These are phyloP conservation scores for Fennellomyces sp. DNA, from an alignment of 371 early-diverging fungal genomes.

Conservation along the genomic window DNA sequence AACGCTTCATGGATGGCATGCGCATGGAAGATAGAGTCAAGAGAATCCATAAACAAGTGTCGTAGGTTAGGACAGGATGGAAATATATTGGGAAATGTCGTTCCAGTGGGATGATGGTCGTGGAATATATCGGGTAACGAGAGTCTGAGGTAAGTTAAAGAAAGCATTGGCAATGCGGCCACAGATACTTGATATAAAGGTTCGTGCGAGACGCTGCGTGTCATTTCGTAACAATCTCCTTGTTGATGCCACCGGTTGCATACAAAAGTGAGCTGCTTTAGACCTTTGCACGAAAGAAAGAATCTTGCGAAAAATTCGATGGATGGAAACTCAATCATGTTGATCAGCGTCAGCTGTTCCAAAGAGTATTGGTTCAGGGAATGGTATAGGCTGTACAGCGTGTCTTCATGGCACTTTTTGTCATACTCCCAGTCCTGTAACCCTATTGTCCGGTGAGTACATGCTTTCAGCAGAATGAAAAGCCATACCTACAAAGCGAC, in stretches of 20 bases:
- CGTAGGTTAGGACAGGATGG: not conserved
- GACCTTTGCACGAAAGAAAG: not conserved
- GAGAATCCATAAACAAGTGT: not conserved
- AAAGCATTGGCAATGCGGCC: not conserved
- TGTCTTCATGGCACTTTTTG: not conserved
- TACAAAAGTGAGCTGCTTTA: not conserved
- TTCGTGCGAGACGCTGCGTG: not conserved
- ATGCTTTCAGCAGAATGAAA: not conserved
- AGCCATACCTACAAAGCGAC: not conserved
- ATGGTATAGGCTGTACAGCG: not conserved
- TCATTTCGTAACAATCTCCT: not conserved
- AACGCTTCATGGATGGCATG: not conserved
- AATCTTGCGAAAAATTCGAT: not conserved
- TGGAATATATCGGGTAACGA: not conserved
- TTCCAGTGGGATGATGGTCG: not conserved
- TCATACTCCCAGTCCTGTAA: not conserved
- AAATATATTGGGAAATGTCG: not conserved
- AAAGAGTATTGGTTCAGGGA: not conserved
- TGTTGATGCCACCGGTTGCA: constrained; percentile 2
- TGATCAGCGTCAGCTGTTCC: not conserved
- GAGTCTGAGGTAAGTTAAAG: not conserved
- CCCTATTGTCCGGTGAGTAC: not conserved
- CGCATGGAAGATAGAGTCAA: not conserved
- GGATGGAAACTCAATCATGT: not conserved
- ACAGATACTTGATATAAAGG: not conserved